Conservation (phyloP, 306 rosid genomes). For the Cucumis sativus region Cucumber_9930_V3 NC_026656.2:22026001-22026500, state of each 20-base stretch:
- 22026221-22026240: slow-evolving; percentile 61
- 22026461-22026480: not conserved
- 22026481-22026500: not conserved
- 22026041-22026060: slow-evolving; percentile 2
- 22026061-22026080: not conserved
- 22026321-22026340: slow-evolving; percentile 4
- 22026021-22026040: slow-evolving; percentile 37
- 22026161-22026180: slow-evolving; percentile 32
- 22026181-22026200: slow-evolving; percentile 51
- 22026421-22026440: slow-evolving; percentile 31
- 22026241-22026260: not conserved
- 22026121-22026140: slow-evolving; percentile 21
- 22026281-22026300: not conserved
- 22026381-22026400: slow-evolving; percentile 94
- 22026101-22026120: slow-evolving; percentile 26
- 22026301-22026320: not conserved
- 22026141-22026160: slow-evolving; percentile 25
- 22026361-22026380: slow-evolving; percentile 99
- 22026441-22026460: slow-evolving; percentile 4
- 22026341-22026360: slow-evolving; percentile 79
- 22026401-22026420: slow-evolving; percentile 75
- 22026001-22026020: slow-evolving; percentile 19
- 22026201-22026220: slow-evolving; percentile 62
- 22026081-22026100: slow-evolving; percentile 1
- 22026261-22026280: not conserved